Evolutionary conservation across 345 rosid species (phyloP).

Genomic region (Jatropha curcas): DNA sequence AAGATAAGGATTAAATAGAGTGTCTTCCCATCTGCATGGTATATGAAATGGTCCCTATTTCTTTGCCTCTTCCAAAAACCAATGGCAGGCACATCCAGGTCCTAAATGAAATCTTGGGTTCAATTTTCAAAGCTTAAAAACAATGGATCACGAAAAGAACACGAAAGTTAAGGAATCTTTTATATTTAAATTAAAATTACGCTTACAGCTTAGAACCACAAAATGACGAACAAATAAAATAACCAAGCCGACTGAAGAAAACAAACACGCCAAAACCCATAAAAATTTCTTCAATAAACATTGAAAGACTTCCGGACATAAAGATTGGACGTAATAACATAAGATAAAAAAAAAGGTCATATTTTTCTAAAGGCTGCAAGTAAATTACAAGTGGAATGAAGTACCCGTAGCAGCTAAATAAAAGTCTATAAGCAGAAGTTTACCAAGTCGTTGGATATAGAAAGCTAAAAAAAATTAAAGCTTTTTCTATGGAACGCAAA

Average conservation of each 20-base stretch:
- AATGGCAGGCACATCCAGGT: slow-evolving; percentile 95
- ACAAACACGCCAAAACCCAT: neutral
- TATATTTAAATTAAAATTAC: neutral
- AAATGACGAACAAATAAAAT: neutral
- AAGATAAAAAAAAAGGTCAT: neutral
- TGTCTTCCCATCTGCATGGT: slow-evolving; percentile 66
- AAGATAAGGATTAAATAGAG: slow-evolving; percentile 81
- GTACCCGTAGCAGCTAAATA: too few species aligned
- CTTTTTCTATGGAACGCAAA: too few species aligned
- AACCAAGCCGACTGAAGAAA: neutral
- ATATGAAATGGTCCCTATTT: slow-evolving; percentile 94
- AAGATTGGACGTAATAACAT: neutral
- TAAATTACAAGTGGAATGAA: neutral
- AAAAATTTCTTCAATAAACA: neutral
- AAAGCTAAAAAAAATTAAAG: too few species aligned
- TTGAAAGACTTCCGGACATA: neutral
- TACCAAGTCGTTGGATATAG: too few species aligned
- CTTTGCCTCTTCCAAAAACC: slow-evolving; percentile 88
- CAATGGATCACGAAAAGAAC: neutral
- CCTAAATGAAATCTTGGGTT: slow-evolving; percentile 42
- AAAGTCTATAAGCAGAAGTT: too few species aligned
- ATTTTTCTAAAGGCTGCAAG: neutral
- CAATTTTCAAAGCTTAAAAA: neutral
- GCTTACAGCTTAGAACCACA: too few species aligned
- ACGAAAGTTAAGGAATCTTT: neutral